Evolutionary conservation across 768 basidiomycete species (phyloP), one percentile per base, ranked within the genome.

Genomic region (Obba rivulosa): DNA sequence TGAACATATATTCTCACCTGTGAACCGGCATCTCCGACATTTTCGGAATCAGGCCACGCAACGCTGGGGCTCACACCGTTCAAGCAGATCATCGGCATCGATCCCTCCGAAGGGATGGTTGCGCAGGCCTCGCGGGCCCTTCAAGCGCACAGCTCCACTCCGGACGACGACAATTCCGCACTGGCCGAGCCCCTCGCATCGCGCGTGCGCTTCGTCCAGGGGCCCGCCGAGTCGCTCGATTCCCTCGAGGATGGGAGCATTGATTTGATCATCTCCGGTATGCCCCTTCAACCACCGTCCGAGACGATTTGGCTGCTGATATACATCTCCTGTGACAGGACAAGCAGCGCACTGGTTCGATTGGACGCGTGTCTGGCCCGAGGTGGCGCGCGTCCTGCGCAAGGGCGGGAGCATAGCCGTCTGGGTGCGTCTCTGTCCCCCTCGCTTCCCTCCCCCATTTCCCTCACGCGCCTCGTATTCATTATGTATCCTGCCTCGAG

Each of bases 341-440:
- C 88, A 88, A 66, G 80, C 88, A 0, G 79, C 79, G 2, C 89
- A 92, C 59, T 90, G 88, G 87, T 92, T 91, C 58, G 74, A 90
- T 56, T 87, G 82, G 76, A 62, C 66, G 5, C 78, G 75, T 56
- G 71, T 85, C 7, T 92, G 87, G 86, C 77, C 75, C 3, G 83
- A 90, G 63, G 68, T 80, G 0, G 69, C 72, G 11, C 71, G 84
- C 3, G 74, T 85, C 8, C 65, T 91, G 36, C 70, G 76, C 43
- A 72, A 69, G 8, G 74, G 78, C 14, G 89, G 87, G 2, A 82
- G 78, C 1, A 79, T 79, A 10, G 86, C 85, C 4, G 82, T 83
- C 58, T 90, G 87, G 83, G 88, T 87, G 49, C 36, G 74, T 64
- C 28, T 31, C 28, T 7, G 13, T 31, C 28, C 28, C 13, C 28